Evolutionary conservation across 164 flowering plant species (phyloP), one percentile per base, ranked within the genome.

Genomic region (Magnolia sinica): DNA sequence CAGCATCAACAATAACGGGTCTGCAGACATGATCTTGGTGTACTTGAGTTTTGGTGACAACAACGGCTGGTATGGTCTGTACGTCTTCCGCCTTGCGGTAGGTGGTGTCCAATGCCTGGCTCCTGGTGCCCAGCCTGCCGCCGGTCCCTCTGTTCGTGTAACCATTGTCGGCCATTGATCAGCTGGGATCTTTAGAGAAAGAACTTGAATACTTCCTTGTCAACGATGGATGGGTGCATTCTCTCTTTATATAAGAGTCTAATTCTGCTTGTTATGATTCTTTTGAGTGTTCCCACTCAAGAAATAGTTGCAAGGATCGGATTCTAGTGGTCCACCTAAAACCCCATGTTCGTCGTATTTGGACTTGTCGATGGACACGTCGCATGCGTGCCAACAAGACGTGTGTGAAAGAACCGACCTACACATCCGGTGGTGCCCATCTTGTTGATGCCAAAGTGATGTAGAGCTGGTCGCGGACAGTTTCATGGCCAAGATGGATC

Each of bases 1-100:
- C 77, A 18, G 85, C 82, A 75, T 85, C 85, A 27, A 82, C 11
- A 45, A 79, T 71, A 75, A 78, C 82, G 70, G 87, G 85, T 68
- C 72, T 37, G 72, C 78, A 76, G 11, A 77, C 70, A 37, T 81
- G 79, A 71, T 81, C 81, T 5, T 50, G 64, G 65, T 13, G 14
- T 51, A 59, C 71, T 63, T 76, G 81, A 49, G 8, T 50, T 24
- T 22, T 65, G 24, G 29, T 29, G 11, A 65, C 68, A 20, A 70
- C 72, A 50, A 59, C 52, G 65, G 79, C 77, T 20, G 76, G 64
- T 80, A 45, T 64, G 58, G 68, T 81, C 83, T 80, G 68, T 50
- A 61, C 76, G 11, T 81, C 59, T 1, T 65, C 37, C 6, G 23
- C 16, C 24, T 20, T 80, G 27, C 37, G 67, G 45, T 74, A 65